Conservation (phyloP, 179 eudicot genomes). For the Spinacia oleracea region DNA sequence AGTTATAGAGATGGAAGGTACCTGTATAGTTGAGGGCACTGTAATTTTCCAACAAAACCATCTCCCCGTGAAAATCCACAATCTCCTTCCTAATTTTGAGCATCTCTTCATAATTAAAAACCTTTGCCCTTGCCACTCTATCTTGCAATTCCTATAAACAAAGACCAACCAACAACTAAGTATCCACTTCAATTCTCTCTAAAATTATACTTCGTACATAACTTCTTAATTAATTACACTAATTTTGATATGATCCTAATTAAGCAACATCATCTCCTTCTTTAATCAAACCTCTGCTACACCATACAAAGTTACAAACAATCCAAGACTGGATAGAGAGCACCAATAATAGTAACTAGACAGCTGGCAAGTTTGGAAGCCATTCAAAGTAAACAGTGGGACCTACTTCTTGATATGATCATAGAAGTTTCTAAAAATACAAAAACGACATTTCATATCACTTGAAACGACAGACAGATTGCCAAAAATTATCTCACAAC, state of each 20-base stretch:
- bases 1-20: constrained; percentile 25
- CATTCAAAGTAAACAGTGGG: constrained; percentile 7
- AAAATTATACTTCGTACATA: neutral
- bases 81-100: constrained; percentile 72
- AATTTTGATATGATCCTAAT: constrained; percentile 1
- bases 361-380: constrained; percentile 9
- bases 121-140: constrained; percentile 50
- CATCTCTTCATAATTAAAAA: constrained; percentile 63
- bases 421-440: neutral
- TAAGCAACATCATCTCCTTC: neutral
- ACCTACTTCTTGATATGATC: constrained; percentile 1
- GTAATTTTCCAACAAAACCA: constrained; percentile 87
- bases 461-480: constrained; percentile 11
- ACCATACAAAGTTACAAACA: constrained; percentile 2
- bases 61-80: constrained; percentile 89
- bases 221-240: neutral
- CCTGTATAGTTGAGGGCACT: constrained; percentile 96
- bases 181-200: constrained; percentile 1
- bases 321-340: neutral
- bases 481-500: neutral
- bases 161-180: neutral
- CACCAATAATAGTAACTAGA: neutral
- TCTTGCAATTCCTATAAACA: constrained; percentile 64
- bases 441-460: constrained; percentile 7
- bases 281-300: neutral